Percentiles rank a stretch among this genome's conserved stretches.
Evolutionary conservation across 2,329 filamentous ascomycete species (phyloP).

Genomic region (Calonectria leucothoes): DNA sequence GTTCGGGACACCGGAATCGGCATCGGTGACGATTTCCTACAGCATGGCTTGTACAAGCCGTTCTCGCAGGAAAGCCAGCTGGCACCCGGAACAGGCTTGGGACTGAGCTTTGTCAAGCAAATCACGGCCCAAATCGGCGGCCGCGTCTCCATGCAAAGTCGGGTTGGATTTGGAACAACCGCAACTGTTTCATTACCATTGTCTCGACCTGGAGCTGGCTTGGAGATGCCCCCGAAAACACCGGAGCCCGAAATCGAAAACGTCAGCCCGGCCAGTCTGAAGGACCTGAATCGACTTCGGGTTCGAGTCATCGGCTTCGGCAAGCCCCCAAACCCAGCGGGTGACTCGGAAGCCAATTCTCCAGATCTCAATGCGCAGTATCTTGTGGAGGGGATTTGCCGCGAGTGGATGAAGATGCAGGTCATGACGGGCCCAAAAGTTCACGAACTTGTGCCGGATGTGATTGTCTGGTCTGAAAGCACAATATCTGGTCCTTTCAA

Average conservation of each 20-base stretch:
- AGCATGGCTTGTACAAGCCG: slow-evolving; percentile 69
- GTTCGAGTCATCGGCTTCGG: slow-evolving; percentile 29
- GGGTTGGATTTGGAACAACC: slow-evolving; percentile 50
- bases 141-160: slow-evolving; percentile 66
- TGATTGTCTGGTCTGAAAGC: slow-evolving; percentile 40
- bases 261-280: slow-evolving; percentile 43
- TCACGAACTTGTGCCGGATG: slow-evolving; percentile 36
- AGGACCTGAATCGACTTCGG: slow-evolving; percentile 45
- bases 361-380: not conserved
- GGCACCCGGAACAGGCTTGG: slow-evolving; percentile 71
- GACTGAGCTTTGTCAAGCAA: slow-evolving; percentile 71
- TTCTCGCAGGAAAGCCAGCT: slow-evolving; percentile 74
- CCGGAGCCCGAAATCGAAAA: slow-evolving; percentile 32
- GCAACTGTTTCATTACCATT: slow-evolving; percentile 49
- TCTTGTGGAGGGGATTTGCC: slow-evolving; percentile 22
- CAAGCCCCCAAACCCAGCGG: not conserved
- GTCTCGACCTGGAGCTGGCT: slow-evolving; percentile 5
- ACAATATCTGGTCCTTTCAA: not conserved
- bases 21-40: slow-evolving; percentile 72
- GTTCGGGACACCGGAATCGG: slow-evolving; percentile 75
- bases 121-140: slow-evolving; percentile 70
- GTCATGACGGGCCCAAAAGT: slow-evolving; percentile 21
- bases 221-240: not conserved
- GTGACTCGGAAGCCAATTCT: not conserved
- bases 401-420: slow-evolving; percentile 32